Conservation (phyloP, 2,329 filamentous ascomycete genomes). For the Arthrobotrys sphaeroides region DNA sequence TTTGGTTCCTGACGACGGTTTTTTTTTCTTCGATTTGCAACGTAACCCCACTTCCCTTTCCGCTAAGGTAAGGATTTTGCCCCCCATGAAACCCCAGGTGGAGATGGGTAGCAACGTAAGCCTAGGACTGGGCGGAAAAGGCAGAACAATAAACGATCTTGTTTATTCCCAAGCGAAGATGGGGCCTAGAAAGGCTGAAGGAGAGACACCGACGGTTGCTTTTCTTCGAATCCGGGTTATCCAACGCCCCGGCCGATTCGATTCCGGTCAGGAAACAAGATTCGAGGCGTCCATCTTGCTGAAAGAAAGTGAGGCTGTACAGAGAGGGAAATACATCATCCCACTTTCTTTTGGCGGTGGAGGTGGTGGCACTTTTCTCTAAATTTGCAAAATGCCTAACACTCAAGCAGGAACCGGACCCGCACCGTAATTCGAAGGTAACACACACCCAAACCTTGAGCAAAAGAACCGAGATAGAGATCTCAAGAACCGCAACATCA, state of each 20-base stretch:
- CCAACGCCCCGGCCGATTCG: background rate
- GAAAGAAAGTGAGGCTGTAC: constrained; percentile 1
- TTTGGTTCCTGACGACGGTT: background rate
- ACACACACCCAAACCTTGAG: background rate
- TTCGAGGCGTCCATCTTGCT: background rate
- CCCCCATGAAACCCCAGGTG: constrained; percentile 5
- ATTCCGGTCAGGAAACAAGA: background rate
- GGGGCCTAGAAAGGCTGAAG: constrained; percentile 9
- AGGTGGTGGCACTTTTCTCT: background rate
- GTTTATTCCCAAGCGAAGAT: background rate
- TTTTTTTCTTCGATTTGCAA: constrained; percentile 19
- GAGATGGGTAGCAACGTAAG: constrained; percentile 8
- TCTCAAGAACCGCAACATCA: background rate
- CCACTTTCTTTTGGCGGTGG: too few relatives aligned
- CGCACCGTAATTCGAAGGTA: background rate
- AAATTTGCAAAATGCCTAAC: constrained; percentile 11
- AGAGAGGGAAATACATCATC: background rate
- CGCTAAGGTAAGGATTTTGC: background rate
- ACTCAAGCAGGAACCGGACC: background rate
- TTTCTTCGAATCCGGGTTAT: background rate
- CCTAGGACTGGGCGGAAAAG: constrained; percentile 8
- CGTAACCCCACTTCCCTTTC: constrained; percentile 34
- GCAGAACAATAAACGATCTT: constrained; percentile 21
- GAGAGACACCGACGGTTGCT: background rate
- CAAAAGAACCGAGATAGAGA: background rate